Percentiles rank a stretch among this genome's conserved stretches.
These are phyloP conservation scores for Alternaria solani DNA, from an alignment of 2,329 filamentous ascomycete species.

Conservation along the genomic window DNA sequence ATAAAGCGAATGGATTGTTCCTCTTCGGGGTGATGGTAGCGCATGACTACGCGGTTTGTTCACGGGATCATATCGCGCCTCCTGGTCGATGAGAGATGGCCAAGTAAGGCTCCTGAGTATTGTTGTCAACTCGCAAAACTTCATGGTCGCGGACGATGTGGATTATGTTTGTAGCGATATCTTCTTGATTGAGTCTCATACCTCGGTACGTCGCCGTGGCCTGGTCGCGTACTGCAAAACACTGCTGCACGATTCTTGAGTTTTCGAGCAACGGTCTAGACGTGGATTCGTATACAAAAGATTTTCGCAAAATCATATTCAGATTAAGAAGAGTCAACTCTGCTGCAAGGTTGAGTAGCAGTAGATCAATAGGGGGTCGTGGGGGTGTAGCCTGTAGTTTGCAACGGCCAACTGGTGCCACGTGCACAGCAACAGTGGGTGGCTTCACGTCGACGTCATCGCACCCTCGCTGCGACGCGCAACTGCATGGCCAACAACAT, in stretches of 20 bases:
- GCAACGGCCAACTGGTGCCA: neutral
- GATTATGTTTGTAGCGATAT: neutral
- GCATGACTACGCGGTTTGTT: neutral
- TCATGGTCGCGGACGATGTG: no score
- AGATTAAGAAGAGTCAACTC: neutral
- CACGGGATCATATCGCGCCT: neutral
- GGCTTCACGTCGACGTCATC: constrained; percentile 8
- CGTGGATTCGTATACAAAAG: no score
- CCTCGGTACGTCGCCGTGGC: neutral
- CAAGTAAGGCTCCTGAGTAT: no score
- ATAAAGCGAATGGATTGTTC: neutral
- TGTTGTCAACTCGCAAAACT: no score
- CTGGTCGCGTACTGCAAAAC: neutral
- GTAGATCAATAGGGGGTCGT: neutral
- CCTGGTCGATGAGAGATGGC: neutral
- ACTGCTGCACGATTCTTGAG: neutral
- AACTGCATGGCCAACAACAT: neutral
- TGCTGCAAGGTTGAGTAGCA: neutral
- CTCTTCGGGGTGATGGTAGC: neutral
- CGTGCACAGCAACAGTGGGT: neutral
- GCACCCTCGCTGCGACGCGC: constrained; percentile 3
- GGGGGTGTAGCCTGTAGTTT: neutral
- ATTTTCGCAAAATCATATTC: no score
- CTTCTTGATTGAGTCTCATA: neutral
- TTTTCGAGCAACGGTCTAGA: neutral